These are phyloP conservation scores for Lasiosphaeria ovina DNA, from an alignment of 495 filamentous ascomycete genomes.

Conservation along the genomic window DNA sequence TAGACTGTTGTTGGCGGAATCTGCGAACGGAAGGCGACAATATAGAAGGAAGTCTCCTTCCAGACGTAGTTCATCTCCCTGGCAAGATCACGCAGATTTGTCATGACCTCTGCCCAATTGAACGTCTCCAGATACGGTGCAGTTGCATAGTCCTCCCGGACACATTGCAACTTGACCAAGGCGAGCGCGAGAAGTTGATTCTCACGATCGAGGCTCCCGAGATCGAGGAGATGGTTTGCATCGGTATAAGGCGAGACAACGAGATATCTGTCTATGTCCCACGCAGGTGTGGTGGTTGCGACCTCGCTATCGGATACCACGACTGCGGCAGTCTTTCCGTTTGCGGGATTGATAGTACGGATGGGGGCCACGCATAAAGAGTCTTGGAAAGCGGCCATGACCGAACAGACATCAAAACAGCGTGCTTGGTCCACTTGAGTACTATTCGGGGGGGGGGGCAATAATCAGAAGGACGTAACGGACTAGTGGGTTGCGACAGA, in stretches of 20 bases:
- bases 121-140: slow-evolving; percentile 71
- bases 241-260: slow-evolving; percentile 74
- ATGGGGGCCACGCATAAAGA: slow-evolving; percentile 13
- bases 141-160: slow-evolving; percentile 71
- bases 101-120: slow-evolving; percentile 70
- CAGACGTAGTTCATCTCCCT: slow-evolving; percentile 52
- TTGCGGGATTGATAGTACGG: slow-evolving; percentile 1
- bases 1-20: slow-evolving; percentile 61
- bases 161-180: slow-evolving; percentile 58
- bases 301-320: slow-evolving; percentile 14
- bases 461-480: background rate
- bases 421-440: background rate
- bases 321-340: slow-evolving; percentile 8
- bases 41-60: slow-evolving; percentile 67
- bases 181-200: slow-evolving; percentile 70
- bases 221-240: slow-evolving; percentile 65
- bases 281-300: background rate
- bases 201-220: slow-evolving; percentile 59
- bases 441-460: background rate
- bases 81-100: slow-evolving; percentile 48
- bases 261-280: slow-evolving; percentile 39
- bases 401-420: background rate
- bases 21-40: slow-evolving; percentile 77
- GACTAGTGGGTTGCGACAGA: background rate
- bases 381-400: slow-evolving; percentile 23